A percentile compares a stretch with the other conserved stretches of the same genome.
Conservation (phyloP, 1,284 basidiomycete genomes). For the Ustilago cynodontis region DNA sequence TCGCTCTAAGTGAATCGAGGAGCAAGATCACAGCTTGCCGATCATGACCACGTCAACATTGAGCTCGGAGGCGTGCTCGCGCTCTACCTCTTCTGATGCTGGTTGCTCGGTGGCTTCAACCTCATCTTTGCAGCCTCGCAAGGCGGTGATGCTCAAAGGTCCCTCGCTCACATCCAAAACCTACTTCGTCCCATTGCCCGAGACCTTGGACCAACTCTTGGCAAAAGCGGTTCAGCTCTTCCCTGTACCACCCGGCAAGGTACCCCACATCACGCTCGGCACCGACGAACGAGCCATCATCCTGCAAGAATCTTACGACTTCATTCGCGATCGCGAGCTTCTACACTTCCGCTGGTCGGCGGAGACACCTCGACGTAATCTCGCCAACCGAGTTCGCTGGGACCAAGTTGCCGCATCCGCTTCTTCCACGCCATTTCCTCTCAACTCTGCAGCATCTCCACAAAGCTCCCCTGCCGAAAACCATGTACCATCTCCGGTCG, state of each 20-base stretch:
- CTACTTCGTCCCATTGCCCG: conserved; percentile 61
- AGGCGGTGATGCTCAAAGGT: conserved; percentile 64
- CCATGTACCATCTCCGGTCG: conserved; percentile 1
- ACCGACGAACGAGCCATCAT: conserved; percentile 59
- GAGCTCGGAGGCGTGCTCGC: not conserved
- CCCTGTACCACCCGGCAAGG: conserved; percentile 59
- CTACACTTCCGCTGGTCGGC: conserved; percentile 64
- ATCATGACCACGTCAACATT: not conserved
- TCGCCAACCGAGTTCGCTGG: conserved; percentile 58
- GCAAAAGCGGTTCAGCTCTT: conserved; percentile 62
- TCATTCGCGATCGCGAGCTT: conserved; percentile 64
- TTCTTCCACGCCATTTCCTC: conserved; percentile 14
- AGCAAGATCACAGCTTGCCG: too few species aligned
- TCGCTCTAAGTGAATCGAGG: not conserved
- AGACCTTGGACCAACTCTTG: conserved; percentile 55
- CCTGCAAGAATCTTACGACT: conserved; percentile 61
- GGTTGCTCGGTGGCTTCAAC: conserved; percentile 12
- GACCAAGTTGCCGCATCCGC: conserved; percentile 29
- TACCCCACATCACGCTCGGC: conserved; percentile 62
- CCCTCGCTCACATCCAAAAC: conserved; percentile 62
- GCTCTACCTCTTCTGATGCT: conserved; percentile 5
- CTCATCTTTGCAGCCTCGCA: conserved; percentile 19
- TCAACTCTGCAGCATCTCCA: conserved; percentile 23
- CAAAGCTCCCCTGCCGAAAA: conserved; percentile 9
- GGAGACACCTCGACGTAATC: conserved; percentile 49